These are phyloP conservation scores for Geranomyces michiganensis DNA, from an alignment of 192 early-diverging fungal genomes.

Conservation along the genomic window DNA sequence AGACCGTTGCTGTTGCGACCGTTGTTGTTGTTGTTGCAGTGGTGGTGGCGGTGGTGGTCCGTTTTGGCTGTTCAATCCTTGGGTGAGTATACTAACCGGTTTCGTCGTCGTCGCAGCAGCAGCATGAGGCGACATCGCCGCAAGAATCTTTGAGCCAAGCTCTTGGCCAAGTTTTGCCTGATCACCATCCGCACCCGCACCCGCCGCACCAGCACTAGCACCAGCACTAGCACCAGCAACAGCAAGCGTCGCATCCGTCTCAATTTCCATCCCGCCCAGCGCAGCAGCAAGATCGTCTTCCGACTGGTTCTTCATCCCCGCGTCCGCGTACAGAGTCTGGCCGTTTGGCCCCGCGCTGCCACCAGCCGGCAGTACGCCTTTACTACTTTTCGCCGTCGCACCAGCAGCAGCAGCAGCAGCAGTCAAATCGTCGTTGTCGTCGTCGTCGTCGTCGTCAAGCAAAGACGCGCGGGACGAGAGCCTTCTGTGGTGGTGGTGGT, in stretches of 20 bases:
- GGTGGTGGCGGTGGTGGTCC: neutral
- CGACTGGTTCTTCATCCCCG: neutral
- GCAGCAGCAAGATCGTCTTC: conserved; percentile 21
- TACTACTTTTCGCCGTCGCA: too few species aligned
- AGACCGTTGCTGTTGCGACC: neutral
- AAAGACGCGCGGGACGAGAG: conserved; percentile 15
- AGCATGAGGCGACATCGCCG: too few species aligned
- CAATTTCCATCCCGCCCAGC: conserved; percentile 27
- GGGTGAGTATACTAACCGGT: too few species aligned
- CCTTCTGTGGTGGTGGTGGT: neutral
- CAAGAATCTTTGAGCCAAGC: too few species aligned
- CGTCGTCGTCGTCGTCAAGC: conserved; percentile 18
- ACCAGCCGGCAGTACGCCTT: too few species aligned
- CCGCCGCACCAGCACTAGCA: too few species aligned
- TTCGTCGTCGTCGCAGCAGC: too few species aligned
- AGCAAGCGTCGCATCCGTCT: neutral
- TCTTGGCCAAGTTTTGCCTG: neutral
- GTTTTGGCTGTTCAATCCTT: neutral
- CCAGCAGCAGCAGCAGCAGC: neutral
- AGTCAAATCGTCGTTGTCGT: neutral
- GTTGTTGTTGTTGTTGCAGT: conserved; percentile 3
- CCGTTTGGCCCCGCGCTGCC: too few species aligned
- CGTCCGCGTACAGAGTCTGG: too few species aligned
- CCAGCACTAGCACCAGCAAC: too few species aligned
- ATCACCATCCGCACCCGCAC: too few species aligned